These are phyloP conservation scores for Apiospora marii DNA, from an alignment of 2,329 filamentous ascomycete genomes.

Conservation along the genomic window DNA sequence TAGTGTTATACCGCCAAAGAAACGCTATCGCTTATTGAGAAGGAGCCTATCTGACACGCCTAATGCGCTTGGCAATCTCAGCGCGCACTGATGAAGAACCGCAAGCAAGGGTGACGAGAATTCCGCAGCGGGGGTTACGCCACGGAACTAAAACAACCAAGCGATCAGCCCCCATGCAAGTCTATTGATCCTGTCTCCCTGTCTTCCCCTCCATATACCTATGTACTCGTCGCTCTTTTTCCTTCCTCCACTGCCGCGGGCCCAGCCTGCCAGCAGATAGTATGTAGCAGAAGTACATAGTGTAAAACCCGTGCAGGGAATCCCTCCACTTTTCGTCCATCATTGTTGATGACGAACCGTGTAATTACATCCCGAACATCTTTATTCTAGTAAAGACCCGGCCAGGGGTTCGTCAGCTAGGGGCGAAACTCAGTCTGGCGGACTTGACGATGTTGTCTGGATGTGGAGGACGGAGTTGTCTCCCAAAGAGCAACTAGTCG, in stretches of 20 bases:
- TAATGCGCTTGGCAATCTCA: not conserved
- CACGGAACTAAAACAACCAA: not conserved
- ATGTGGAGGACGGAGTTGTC: constrained; percentile 8
- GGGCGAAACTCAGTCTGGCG: constrained; percentile 1
- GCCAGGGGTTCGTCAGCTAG: not conserved
- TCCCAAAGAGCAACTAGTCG: not conserved
- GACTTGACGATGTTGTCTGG: not conserved
- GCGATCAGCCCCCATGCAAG: not conserved
- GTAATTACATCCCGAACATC: not conserved
- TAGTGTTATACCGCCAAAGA: not conserved
- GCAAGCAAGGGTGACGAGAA: not conserved
- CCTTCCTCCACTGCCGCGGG: not conserved
- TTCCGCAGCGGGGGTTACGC: not conserved
- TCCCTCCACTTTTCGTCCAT: not conserved
- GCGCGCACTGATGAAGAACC: constrained; percentile 3
- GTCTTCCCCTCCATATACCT: not conserved
- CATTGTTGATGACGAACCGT: not conserved
- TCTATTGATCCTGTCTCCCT: not conserved
- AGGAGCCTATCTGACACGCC: not conserved
- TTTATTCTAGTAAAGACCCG: not conserved
- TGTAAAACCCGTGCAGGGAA: too few relatives aligned
- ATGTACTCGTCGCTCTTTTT: not conserved
- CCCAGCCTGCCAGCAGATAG: not conserved
- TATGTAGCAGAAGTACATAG: not conserved
- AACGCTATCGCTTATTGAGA: not conserved